Percentiles rank a stretch among this genome's conserved stretches.
phyloP scores from a whole-genome alignment of 2,329 filamentous ascomycete species.

The Trichophyton simii region DNA sequence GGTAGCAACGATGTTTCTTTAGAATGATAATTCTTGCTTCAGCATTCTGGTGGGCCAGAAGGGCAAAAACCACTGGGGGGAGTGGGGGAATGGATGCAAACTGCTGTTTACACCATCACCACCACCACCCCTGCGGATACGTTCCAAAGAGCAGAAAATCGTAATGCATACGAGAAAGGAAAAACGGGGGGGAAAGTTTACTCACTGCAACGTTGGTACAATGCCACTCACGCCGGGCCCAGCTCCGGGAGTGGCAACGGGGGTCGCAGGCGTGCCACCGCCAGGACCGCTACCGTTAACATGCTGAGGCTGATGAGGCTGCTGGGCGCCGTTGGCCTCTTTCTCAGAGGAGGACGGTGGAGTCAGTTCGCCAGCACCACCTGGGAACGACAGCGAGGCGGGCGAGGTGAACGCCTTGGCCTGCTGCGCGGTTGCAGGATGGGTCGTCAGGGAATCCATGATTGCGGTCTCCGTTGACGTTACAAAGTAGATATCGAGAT shows the following conservation, averaged over 20 bases:
- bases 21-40: slow-evolving; percentile 25
- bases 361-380: slow-evolving; percentile 68
- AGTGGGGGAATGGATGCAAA: background rate
- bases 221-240: slow-evolving; percentile 74
- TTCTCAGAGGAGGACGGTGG: slow-evolving; percentile 58
- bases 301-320: slow-evolving; percentile 39
- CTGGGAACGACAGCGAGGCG: slow-evolving; percentile 82
- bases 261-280: slow-evolving; percentile 79
- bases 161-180: background rate
- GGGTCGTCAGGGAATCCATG: slow-evolving; percentile 86
- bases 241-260: slow-evolving; percentile 79
- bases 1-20: slow-evolving; percentile 96
- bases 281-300: slow-evolving; percentile 40
- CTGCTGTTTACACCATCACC: background rate
- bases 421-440: slow-evolving; percentile 81
- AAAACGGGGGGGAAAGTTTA: slow-evolving; percentile 34
- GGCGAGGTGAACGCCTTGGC: slow-evolving; percentile 92
- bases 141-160: slow-evolving; percentile 18
- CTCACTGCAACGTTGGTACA: slow-evolving; percentile 92
- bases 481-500: background rate
- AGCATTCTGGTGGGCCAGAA: slow-evolving; percentile 38
- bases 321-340: slow-evolving; percentile 25
- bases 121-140: background rate
- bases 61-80: slow-evolving; percentile 21
- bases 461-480: background rate